Conservation (phyloP, 176 grass and related monocot species). For the Carex scoparia region DNA sequence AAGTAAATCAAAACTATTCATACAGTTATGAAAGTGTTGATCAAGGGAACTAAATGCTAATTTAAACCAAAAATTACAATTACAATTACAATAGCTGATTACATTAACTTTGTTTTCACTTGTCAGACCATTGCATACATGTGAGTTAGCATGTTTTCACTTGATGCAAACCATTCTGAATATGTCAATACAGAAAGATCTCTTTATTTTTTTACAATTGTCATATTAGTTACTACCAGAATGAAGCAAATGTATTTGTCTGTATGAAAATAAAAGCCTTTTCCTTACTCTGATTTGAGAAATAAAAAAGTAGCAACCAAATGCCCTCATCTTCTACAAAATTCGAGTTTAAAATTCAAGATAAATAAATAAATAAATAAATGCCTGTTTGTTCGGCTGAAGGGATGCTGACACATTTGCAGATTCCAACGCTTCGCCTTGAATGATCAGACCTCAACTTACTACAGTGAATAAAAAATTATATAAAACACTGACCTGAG, state of each 20-base stretch:
- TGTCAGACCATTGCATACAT: not conserved
- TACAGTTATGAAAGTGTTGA: not conserved
- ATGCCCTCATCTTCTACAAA: not conserved
- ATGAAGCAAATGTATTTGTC: not conserved
- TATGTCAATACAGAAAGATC: too few relatives aligned
- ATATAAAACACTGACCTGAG: not conserved
- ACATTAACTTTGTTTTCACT: not conserved
- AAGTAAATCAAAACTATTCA: not conserved
- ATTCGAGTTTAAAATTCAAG: not conserved
- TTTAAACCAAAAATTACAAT: not conserved
- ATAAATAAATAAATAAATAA: not conserved
- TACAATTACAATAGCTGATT: not conserved
- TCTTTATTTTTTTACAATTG: too few relatives aligned
- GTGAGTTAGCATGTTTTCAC: not conserved
- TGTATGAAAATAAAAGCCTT: not conserved
- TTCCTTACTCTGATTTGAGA: not conserved
- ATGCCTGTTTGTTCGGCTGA: constrained; percentile 26
- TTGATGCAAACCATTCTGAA: not conserved
- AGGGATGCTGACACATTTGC: constrained; percentile 33
- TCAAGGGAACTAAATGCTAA: not conserved
- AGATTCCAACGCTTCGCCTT: constrained; percentile 11
- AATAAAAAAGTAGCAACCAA: not conserved
- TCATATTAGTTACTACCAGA: not conserved
- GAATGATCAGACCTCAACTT: not conserved
- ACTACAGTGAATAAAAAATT: not conserved